phyloP scores from a whole-genome alignment of 2,329 filamentous ascomycete species.

The Ophiostoma ulmi region DNA sequence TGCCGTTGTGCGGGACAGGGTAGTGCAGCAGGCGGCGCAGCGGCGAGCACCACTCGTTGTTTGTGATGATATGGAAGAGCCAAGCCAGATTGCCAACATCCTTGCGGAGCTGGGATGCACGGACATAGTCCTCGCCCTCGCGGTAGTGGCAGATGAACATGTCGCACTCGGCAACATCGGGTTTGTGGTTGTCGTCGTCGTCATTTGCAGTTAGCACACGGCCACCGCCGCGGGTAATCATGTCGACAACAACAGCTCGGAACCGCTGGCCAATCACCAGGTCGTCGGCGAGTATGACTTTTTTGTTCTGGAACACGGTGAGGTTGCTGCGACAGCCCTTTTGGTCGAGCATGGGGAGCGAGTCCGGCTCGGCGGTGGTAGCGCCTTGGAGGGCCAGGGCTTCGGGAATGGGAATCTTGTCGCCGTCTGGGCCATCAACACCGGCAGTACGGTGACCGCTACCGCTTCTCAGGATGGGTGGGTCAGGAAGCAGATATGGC shows the following conservation, averaged over 20 bases:
- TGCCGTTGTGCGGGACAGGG: conserved; percentile 68
- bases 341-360: conserved; percentile 38
- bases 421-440: conserved; percentile 36
- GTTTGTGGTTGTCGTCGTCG: background rate
- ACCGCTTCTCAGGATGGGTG: conserved; percentile 62
- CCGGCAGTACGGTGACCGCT: background rate
- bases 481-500: conserved; percentile 80
- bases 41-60: conserved; percentile 84
- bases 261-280: conserved; percentile 65
- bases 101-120: conserved; percentile 69
- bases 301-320: conserved; percentile 71
- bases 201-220: conserved; percentile 58
- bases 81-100: conserved; percentile 89
- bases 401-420: conserved; percentile 40
- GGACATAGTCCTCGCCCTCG: conserved; percentile 70
- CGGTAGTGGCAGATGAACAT: conserved; percentile 86
- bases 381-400: conserved; percentile 60
- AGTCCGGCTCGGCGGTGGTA: conserved; percentile 44
- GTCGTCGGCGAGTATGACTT: conserved; percentile 71
- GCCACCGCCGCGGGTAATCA: conserved; percentile 70
- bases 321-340: conserved; percentile 45
- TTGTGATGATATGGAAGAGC: conserved; percentile 87
- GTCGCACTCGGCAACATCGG: conserved; percentile 61
- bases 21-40: conserved; percentile 82
- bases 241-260: conserved; percentile 59